Base-by-base conservation (phyloP, 352 stramenopile species). In the Proteromonas lacertae region DNA sequence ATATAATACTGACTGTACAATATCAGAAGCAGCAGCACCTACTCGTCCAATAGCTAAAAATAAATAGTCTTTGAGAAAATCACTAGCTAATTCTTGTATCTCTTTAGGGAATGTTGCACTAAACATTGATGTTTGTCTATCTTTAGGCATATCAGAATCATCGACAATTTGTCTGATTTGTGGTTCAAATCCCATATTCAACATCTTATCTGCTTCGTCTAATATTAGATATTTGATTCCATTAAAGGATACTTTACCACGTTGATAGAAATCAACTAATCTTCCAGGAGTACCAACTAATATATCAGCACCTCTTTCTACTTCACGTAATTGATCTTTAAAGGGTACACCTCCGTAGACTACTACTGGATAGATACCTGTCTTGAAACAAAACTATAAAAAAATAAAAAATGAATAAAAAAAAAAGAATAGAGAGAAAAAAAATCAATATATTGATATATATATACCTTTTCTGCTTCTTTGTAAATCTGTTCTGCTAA, bases 121-220 rank as follows among this genome's bases (percentile, higher is more conserved):
- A 52, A 97, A 99, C 82, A 99, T 93, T 58, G 97, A 93, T 18
- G 80, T 96, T 56, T 97, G 83, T 28, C 83, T 65, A 31, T 92
- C 80, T 32, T 55, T 62, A 3, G 79, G 73, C 79, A 94, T 92
- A 48, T 84, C 77, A 45, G 89, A 69, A 52, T 92, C 66, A 59
- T 96, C 72, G 12, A 97, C 82, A 48, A 99, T 97, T 26, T 75
- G 64, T 44, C 80, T 70, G 50, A 99, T 95, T 56, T 95, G 75
- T 16, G 79, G 81, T 55, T 96, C 82, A 49, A 96, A 97, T 51
- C 83, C 88, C 84, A 97, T 96, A 47, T 99, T 86, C 19, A 99
- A 42, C 83, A 97, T 96, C 47, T 82, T 66, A 59, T 99, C 87
- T 36, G 81, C 81, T 54, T 97, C 88, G 51, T 98, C 88, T n/a